A percentile compares a stretch with the other conserved stretches of the same genome.
Conservation (phyloP, 2,329 filamentous ascomycete genomes). For the Colletotrichum agaves region DNA sequence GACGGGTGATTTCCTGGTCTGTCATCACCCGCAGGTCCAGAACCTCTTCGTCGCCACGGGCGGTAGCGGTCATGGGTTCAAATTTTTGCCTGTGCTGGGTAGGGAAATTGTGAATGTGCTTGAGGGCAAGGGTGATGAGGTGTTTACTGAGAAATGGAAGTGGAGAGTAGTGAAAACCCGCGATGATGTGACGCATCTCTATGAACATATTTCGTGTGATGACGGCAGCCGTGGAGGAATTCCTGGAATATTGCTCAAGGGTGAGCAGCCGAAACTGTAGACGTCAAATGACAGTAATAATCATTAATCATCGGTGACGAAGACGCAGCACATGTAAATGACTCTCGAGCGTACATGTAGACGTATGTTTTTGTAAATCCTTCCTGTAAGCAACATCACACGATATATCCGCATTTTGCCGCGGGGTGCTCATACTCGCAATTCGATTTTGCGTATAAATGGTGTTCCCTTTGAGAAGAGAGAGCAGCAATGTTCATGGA, state of each 20-base stretch:
- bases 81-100: conserved; percentile 75
- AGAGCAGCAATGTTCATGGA: not conserved
- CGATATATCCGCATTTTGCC: not conserved
- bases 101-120: conserved; percentile 69
- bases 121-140: conserved; percentile 54
- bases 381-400: not conserved
- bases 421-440: too few species aligned
- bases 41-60: conserved; percentile 71
- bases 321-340: not conserved
- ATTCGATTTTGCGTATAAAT: too few species aligned
- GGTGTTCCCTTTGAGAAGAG: too few species aligned
- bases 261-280: conserved; percentile 50
- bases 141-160: conserved; percentile 68
- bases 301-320: not conserved
- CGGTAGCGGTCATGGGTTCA: conserved; percentile 74
- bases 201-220: conserved; percentile 57
- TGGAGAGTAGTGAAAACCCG: conserved; percentile 67
- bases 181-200: conserved; percentile 49
- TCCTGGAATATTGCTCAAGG: conserved; percentile 57
- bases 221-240: conserved; percentile 64
- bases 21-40: conserved; percentile 71
- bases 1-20: conserved; percentile 76
- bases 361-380: not conserved
- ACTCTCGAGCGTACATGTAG: not conserved
- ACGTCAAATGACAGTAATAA: not conserved